These are phyloP conservation scores for Populus hybrid DNA, from an alignment of 441 rosid species.

Conservation along the genomic window DNA sequence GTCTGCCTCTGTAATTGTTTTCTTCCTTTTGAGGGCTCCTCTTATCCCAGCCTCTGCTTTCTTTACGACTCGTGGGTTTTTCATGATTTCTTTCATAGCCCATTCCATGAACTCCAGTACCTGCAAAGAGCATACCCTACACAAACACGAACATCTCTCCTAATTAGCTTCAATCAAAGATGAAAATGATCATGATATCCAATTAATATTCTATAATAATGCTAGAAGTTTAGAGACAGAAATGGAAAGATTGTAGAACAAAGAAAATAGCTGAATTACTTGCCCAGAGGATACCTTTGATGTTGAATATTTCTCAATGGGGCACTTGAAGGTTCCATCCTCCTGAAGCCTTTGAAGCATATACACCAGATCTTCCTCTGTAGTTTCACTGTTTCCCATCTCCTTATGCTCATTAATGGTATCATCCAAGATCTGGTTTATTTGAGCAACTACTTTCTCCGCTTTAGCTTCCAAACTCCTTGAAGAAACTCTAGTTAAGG, in stretches of 20 bases:
- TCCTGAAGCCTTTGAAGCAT: constrained; percentile 21
- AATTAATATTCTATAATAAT: too few relatives aligned
- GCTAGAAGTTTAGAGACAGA: too few relatives aligned
- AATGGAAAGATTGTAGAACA: background rate
- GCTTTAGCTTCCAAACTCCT: constrained; percentile 10
- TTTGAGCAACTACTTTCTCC: constrained; percentile 4
- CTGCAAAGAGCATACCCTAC: constrained; percentile 57
- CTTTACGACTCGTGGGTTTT: constrained; percentile 36
- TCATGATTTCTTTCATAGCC: constrained; percentile 54
- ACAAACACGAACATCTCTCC: background rate
- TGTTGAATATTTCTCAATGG: constrained; percentile 1
- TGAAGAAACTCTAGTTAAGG: constrained; percentile 23
- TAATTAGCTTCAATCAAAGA: too few relatives aligned
- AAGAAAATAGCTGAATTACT: background rate
- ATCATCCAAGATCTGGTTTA: constrained; percentile 14
- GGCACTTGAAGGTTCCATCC: constrained; percentile 17
- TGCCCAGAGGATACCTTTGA: constrained; percentile 23
- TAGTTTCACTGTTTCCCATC: background rate
- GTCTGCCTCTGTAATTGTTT: constrained; percentile 45
- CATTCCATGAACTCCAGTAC: constrained; percentile 66
- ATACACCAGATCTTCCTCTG: constrained; percentile 25
- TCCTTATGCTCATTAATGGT: constrained; percentile 19
- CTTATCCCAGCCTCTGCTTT: constrained; percentile 55
- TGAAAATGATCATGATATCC: too few relatives aligned
- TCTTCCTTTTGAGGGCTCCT: constrained; percentile 39